Evolutionary conservation across 176 grass and related monocot genomes (phyloP).

Genomic region (Oryza brachyantha): DNA sequence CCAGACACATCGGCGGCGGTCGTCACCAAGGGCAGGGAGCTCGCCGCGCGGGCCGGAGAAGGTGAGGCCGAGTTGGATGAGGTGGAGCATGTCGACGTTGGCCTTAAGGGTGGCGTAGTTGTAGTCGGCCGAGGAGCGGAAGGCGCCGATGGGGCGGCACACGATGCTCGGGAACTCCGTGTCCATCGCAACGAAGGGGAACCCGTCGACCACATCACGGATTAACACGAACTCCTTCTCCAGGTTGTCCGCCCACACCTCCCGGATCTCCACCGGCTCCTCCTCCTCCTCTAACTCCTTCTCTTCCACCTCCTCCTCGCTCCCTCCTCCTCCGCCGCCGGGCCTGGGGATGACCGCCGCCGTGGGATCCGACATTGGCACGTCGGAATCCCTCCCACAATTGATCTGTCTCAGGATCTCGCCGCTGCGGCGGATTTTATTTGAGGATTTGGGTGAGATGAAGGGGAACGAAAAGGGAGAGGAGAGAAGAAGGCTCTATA

Average conservation of each 20-base stretch:
- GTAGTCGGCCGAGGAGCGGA: slow-evolving; percentile 75
- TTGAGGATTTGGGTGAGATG: slow-evolving; percentile 13
- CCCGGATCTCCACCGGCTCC: slow-evolving; percentile 96
- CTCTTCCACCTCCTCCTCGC: slow-evolving; percentile 54
- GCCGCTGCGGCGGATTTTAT: slow-evolving; percentile 12
- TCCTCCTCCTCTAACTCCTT: no score
- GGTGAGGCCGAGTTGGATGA: slow-evolving; percentile 92
- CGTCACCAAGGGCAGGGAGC: slow-evolving; percentile 65
- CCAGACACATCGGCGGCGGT: slow-evolving; percentile 69
- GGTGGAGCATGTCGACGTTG: slow-evolving; percentile 97
- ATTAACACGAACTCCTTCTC: slow-evolving; percentile 86
- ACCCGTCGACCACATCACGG: slow-evolving; percentile 86
- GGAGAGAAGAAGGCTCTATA: no score
- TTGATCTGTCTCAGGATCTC: slow-evolving; percentile 37
- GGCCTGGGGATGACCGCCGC: slow-evolving; percentile 29
- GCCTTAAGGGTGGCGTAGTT: slow-evolving; percentile 97
- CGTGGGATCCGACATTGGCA: slow-evolving; percentile 31
- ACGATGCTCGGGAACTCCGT: no score
- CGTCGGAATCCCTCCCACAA: not conserved
- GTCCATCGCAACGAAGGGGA: slow-evolving; percentile 92
- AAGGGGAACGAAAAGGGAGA: not conserved
- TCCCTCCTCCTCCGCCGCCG: slow-evolving; percentile 19
- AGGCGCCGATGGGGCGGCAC: slow-evolving; percentile 74
- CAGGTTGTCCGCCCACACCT: slow-evolving; percentile 96
- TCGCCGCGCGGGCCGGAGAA: slow-evolving; percentile 68